Percentiles rank a stretch among this genome's conserved stretches.
Conservation (phyloP, 1,139 yeast genomes). For the Kurtzmaniella quercitrusa region DNA sequence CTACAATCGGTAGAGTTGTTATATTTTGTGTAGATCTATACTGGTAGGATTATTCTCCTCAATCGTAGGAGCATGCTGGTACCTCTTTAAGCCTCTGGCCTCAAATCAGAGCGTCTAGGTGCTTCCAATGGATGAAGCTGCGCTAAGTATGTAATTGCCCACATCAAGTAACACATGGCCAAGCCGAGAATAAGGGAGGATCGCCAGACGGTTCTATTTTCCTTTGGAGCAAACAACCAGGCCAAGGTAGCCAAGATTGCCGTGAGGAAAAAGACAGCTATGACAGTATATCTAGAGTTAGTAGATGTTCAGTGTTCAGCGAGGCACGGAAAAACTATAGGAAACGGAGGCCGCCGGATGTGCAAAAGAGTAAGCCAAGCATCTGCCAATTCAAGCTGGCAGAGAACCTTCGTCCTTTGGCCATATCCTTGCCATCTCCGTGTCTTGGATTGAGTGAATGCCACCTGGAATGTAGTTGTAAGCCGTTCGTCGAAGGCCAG, state of each 20-base stretch:
- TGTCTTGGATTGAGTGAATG: no score
- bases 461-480: no score
- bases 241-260: slow-evolving; percentile 58
- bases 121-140: slow-evolving; percentile 80
- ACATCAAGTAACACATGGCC: slow-evolving; percentile 89
- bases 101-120: slow-evolving; percentile 73
- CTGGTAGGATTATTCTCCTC: not conserved
- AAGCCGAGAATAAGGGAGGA: slow-evolving; percentile 77
- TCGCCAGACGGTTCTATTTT: slow-evolving; percentile 76
- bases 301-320: slow-evolving; percentile 9
- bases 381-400: no score
- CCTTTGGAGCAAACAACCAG: slow-evolving; percentile 60
- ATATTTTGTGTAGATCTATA: not conserved
- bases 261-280: slow-evolving; percentile 59
- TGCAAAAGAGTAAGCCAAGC: no score
- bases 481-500: no score
- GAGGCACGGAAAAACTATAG: not conserved
- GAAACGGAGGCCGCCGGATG: no score
- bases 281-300: slow-evolving; percentile 62
- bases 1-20: not conserved
- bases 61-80: not conserved
- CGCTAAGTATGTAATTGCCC: slow-evolving; percentile 85
- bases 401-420: no score
- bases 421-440: no score
- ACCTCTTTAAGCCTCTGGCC: slow-evolving; percentile 48